Base-by-base conservation (phyloP, 2,329 filamentous ascomycete species). In the Pezicula radicicola region DNA sequence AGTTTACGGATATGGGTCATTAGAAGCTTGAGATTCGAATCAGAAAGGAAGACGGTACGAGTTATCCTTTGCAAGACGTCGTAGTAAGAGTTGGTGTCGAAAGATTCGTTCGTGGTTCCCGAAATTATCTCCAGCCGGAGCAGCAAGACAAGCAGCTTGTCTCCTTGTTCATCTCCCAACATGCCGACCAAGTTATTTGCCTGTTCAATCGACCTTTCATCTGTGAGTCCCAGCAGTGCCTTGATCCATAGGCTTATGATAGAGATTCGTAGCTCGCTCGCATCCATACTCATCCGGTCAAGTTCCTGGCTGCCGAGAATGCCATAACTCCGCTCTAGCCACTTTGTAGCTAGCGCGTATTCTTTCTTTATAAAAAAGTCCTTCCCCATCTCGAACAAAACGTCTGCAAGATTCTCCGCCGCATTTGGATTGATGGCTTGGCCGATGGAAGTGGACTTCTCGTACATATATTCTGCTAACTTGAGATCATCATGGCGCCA, bases 381-480 rank as follows among this genome's bases (percentile, higher is more conserved):
- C 45, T 78, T 83, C 3, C 91, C 91, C 39, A 96, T 88, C 53
- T 87, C 83, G 56, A 85, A 89, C 7, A 91, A 74, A 2, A 86
- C 72, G 59, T 91, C 85, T 4, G 84, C 79, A 41, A 92, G 69
- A 36, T 73, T 75, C 65, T 92, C 87, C 2, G 78, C 74, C 1
- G 76, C 76, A 2, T 68, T 55, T 0, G 77, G 67, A 41, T 84
- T 76, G 2, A 81, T 65, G 49, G 48, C 61, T 19, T 61, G 63
- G 36, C 60, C 67, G 9, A 70, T 66, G n/a, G 55, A 70, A 60
- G 72, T 70, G 2, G 82, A 69, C 60, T 88, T 88, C 35, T 69
- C 69, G 67, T 87, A 92, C 75, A 94, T 83, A 66, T 90, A 83
- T 50, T 96, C 89, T 27, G 89, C 89, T 45, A 91, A 79, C 52